A percentile compares a stretch with the other conserved stretches of the same genome.
phyloP scores from a whole-genome alignment of 768 basidiomycete species.

The Brasilioporus rufonigricans region DNA sequence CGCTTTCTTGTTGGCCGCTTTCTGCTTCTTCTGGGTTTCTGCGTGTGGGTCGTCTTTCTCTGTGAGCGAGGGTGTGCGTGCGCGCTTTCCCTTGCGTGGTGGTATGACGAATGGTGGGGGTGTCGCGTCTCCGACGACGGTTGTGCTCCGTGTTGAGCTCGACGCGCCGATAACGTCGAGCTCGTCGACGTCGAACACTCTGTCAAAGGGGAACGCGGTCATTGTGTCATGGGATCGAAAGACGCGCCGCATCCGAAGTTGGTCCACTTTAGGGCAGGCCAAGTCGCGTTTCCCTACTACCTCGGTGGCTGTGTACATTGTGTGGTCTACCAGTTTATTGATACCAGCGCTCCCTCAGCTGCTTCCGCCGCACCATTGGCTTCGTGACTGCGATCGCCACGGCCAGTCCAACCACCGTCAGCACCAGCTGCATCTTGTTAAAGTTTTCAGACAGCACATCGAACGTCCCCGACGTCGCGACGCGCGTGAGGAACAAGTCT shows the following conservation, averaged over 20 bases:
- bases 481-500: slow-evolving; percentile 85
- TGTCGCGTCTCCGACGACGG: slow-evolving; percentile 28
- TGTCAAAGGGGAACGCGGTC: slow-evolving; percentile 12
- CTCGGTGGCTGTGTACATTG: slow-evolving; percentile 13
- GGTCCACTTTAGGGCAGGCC: slow-evolving; percentile 21
- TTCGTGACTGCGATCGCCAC: slow-evolving; percentile 76
- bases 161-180: slow-evolving; percentile 28
- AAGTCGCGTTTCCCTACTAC: slow-evolving; percentile 19
- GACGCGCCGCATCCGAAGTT: neutral
- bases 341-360: slow-evolving; percentile 73
- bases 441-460: slow-evolving; percentile 90
- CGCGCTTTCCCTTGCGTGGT: slow-evolving; percentile 16
- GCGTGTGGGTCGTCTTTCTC: neutral
- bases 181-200: slow-evolving; percentile 24
- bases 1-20: slow-evolving; percentile 39
- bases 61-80: slow-evolving; percentile 8
- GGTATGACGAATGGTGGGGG: slow-evolving; percentile 21
- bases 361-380: slow-evolving; percentile 76
- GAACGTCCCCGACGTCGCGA: slow-evolving; percentile 86
- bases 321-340: neutral
- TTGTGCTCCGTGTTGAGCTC: slow-evolving; percentile 27
- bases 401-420: slow-evolving; percentile 72
- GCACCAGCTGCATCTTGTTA: slow-evolving; percentile 87
- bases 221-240: neutral
- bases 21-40: slow-evolving; percentile 29